Base-by-base conservation (phyloP, 345 rosid species). In the Melaleuca alternifolia region DNA sequence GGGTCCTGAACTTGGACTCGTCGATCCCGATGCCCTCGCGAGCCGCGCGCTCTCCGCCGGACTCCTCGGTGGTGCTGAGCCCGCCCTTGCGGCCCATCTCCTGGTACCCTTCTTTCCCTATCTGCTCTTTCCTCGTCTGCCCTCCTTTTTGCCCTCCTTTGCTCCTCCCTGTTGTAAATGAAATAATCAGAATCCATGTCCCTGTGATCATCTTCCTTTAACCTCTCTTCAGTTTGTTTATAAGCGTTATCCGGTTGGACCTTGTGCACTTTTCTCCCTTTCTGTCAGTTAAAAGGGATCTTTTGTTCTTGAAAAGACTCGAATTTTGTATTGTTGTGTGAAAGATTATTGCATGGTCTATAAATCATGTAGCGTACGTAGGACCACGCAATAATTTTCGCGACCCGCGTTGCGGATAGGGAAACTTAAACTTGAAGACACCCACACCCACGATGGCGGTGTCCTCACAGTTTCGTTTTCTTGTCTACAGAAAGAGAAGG, bases 21-120 rank as follows among this genome's bases (percentile, higher is more conserved):
- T 96, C 94, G 37, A 94, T 91, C 1, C 86, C 26, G 46, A 96
- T 91, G 12, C 98, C 97, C 90, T 95, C 93, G n/a, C 86, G 90
- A 16, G 88, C 93, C 2, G 93, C 94, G 2, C 96, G 91, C 75
- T 93, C 95, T 5, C 91, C 95, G 2, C 96, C 94, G 0, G 96
- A 92, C 87, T 93, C 94, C 2, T 94, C 95, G 26, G 15, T 84
- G 26, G 95, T 89, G 90, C 93, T 93, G 11, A 95, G 92, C 33
- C 95, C 96, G 23, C 96, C 96, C 86, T 93, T 94, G 3, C 92
- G 91, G 7, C 98, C 97, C 96, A 95, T 94, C 86, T 95, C 93
- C 86, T 91, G 90, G 50, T 95, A 95, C 23, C 98, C 98, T 84
- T 93, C 98, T 2, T 56, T 79, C 18, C 98, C 96, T 16, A 96